These are phyloP conservation scores for Physcomitrium patens DNA, from an alignment of 225 moss, liverwort and hornwort genomes.

Conservation along the genomic window DNA sequence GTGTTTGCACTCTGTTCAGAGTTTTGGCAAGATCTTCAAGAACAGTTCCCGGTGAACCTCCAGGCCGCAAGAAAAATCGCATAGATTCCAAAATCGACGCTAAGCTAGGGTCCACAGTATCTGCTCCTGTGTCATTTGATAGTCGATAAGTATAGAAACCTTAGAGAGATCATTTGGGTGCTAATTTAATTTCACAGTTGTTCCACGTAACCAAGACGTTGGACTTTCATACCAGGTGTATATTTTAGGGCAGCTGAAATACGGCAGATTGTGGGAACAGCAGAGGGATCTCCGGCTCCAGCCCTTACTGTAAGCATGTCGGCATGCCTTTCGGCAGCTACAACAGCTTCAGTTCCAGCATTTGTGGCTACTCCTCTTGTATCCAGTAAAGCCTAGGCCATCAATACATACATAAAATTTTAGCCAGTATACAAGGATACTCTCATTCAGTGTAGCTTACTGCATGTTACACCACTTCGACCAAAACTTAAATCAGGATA, in stretches of 20 bases:
- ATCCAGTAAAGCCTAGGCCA: conserved; percentile 80
- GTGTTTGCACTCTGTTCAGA: conserved; percentile 81
- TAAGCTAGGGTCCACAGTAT: conserved; percentile 75
- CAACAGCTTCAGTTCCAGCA: conserved; percentile 80
- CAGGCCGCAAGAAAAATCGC: conserved; percentile 80
- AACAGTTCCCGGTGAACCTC: conserved; percentile 86
- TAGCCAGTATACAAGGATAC: too few relatives aligned
- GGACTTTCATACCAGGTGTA: conserved; percentile 58
- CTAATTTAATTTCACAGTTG: neutral
- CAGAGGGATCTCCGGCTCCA: conserved; percentile 92
- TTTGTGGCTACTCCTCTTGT: conserved; percentile 73
- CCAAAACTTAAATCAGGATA: neutral
- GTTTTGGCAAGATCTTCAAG: conserved; percentile 89
- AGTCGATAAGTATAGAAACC: neutral
- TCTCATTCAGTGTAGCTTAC: neutral
- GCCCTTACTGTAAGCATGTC: conserved; percentile 83
- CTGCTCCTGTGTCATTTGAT: conserved; percentile 47
- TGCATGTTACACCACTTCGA: neutral
- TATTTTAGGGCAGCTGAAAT: conserved; percentile 78
- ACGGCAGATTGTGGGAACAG: conserved; percentile 83
- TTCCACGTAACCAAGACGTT: neutral
- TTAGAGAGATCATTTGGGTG: conserved; percentile 1
- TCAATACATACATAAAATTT: neutral
- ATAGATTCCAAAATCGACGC: conserved; percentile 83
- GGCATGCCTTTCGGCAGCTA: conserved; percentile 78